Conservation (phyloP, 306 rosid genomes). For the Hippophae tibetana region DNA sequence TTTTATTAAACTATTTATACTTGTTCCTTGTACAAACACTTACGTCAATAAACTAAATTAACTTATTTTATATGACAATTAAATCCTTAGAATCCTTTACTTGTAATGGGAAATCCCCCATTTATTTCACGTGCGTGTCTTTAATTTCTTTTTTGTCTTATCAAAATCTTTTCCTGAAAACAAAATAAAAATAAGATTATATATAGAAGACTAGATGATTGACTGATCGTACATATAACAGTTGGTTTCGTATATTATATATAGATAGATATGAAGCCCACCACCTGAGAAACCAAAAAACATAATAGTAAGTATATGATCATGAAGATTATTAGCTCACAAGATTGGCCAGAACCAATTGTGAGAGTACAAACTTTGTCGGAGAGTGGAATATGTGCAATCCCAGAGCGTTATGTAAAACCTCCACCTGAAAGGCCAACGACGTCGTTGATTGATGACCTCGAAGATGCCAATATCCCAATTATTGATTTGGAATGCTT, state of each 20-base stretch:
- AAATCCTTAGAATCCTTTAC: too few species aligned
- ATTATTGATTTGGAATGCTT: slow-evolving; percentile 44
- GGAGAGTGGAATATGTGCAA: slow-evolving; percentile 24
- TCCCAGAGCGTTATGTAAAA: slow-evolving; percentile 67
- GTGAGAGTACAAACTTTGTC: slow-evolving; percentile 76
- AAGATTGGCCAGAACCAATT: slow-evolving; percentile 85
- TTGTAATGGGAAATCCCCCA: too few species aligned
- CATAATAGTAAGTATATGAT: background rate
- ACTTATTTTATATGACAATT: too few species aligned
- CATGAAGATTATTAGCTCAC: slow-evolving; percentile 23
- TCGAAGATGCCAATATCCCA: slow-evolving; percentile 41
- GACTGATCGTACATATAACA: background rate
- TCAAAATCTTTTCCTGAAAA: too few species aligned
- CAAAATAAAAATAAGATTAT: too few species aligned
- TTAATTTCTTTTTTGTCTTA: too few species aligned
- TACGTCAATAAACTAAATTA: too few species aligned
- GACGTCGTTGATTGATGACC: background rate
- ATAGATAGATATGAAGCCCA: too few species aligned
- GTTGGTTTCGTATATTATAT: background rate
- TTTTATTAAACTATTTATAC: too few species aligned
- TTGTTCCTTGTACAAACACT: too few species aligned
- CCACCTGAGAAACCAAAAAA: slow-evolving; percentile 8
- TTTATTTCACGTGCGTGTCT: too few species aligned
- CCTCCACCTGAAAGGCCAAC: slow-evolving; percentile 31
- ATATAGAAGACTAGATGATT: too few species aligned